A percentile compares a stretch with the other conserved stretches of the same genome.
Conservation (phyloP, 108 stramenopile genomes). For the Asterionellopsis glacialis region DNA sequence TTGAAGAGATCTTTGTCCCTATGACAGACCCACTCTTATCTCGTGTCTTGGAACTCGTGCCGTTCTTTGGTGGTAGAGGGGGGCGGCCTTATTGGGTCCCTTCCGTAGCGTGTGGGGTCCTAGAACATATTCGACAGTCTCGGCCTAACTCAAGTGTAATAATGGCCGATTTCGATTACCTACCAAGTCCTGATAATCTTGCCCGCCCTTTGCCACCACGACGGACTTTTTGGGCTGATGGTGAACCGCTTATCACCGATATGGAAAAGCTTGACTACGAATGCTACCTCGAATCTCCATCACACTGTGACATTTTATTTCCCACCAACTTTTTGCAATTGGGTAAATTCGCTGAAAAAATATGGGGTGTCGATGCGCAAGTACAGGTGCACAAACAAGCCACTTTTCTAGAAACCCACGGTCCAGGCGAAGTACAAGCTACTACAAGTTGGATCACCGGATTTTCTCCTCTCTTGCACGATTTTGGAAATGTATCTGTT, state of each 20-base stretch:
- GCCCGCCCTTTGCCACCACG: neutral
- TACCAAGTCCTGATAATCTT: slow-evolving; percentile 22
- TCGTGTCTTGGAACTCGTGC: slow-evolving; percentile 40
- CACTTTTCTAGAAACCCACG: slow-evolving; percentile 59
- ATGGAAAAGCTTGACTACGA: slow-evolving; percentile 62
- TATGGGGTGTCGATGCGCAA: slow-evolving; percentile 1
- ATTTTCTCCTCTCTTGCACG: slow-evolving; percentile 70
- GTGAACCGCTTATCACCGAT: slow-evolving; percentile 73
- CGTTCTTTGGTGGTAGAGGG: slow-evolving; percentile 7
- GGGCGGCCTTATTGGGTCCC: slow-evolving; percentile 59
- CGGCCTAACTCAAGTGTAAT: slow-evolving; percentile 57
- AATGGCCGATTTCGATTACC: slow-evolving; percentile 81
- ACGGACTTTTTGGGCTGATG: slow-evolving; percentile 23
- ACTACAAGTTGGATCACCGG: slow-evolving; percentile 79
- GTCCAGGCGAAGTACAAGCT: slow-evolving; percentile 46
- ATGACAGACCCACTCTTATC: slow-evolving; percentile 57
- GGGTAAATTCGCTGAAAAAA: slow-evolving; percentile 23
- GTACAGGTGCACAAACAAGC: slow-evolving; percentile 56
- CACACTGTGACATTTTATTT: slow-evolving; percentile 73
- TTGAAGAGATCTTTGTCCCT: slow-evolving; percentile 52
- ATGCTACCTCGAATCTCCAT: slow-evolving; percentile 55
- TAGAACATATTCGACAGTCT: slow-evolving; percentile 41
- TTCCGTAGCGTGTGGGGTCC: slow-evolving; percentile 60
- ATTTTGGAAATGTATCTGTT: slow-evolving; percentile 81
- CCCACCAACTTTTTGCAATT: slow-evolving; percentile 71